Evolutionary conservation across 2,329 filamentous ascomycete genomes (phyloP), one percentile per base, ranked within the genome.

Genomic region (Aureobasidium melanogenum): DNA sequence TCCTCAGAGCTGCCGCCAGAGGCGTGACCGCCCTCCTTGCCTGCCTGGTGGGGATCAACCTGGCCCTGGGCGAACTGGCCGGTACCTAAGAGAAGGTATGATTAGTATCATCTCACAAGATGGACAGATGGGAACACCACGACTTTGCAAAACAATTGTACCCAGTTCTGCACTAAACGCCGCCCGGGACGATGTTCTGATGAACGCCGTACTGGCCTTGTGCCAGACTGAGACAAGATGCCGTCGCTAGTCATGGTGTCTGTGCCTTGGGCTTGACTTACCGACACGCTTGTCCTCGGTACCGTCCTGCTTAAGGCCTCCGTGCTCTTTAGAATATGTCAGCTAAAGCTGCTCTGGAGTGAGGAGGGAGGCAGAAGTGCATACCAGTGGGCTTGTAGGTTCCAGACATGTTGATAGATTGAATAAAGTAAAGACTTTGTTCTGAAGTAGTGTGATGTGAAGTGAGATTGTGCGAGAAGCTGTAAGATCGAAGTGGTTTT

Each of bases 221-320:
- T n/a, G n/a, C n/a, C n/a, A n/a, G n/a, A n/a, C n/a, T n/a, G n/a
- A n/a, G n/a, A n/a, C n/a, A n/a, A n/a, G n/a, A n/a, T n/a, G n/a
- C n/a, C n/a, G n/a, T n/a, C n/a, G n/a, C n/a, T n/a, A n/a, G n/a
- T n/a, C n/a, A n/a, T n/a, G n/a, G n/a, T n/a, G n/a, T n/a, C n/a
- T n/a, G n/a, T n/a, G n/a, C n/a, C n/a, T n/a, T n/a, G n/a, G n/a
- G n/a, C n/a, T n/a, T n/a, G n/a, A n/a, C n/a, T n/a, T n/a, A n/a
- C 70, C 71, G 54, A 77, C 73, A 62, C 75, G 71, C 66, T 73
- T 68, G 64, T 77, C 75, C 57, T 73, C 73, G 55, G 73, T 71
- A 56, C 75, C 74, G 65, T 77, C 75, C 66, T 76, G 69, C 65
- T 73, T 74, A 62, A 76, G 71, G 62, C 75, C 75, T 65, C 70